Evolutionary conservation across 2,329 filamentous ascomycete species (phyloP).

Genomic region (Monosporascus ibericus): DNA sequence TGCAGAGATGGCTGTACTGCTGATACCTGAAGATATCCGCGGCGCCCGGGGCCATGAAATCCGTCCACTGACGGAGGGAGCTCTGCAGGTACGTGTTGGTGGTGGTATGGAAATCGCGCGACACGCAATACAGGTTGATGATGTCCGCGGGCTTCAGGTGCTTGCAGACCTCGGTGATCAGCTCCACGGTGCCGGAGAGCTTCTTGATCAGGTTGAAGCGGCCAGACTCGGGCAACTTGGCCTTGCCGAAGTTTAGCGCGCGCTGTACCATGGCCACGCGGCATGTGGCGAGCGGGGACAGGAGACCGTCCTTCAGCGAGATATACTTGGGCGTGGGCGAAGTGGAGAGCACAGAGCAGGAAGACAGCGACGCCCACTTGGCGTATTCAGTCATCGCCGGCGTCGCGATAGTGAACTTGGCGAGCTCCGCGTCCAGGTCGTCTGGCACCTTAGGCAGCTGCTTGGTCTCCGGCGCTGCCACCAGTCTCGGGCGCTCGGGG

Average conservation of each 20-base stretch:
- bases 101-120: constrained; percentile 45
- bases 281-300: too few species aligned
- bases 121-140: constrained; percentile 49
- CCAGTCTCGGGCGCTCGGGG: too few species aligned
- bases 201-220: neutral
- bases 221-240: neutral
- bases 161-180: constrained; percentile 34
- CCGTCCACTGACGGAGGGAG: constrained; percentile 1
- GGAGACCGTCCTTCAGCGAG: too few species aligned
- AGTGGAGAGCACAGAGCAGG: too few species aligned
- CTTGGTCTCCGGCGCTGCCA: too few species aligned
- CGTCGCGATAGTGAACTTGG: too few species aligned
- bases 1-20: constrained; percentile 14
- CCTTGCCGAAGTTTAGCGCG: neutral
- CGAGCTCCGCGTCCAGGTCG: too few species aligned
- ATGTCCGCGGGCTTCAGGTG: constrained; percentile 39
- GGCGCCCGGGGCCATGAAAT: constrained; percentile 1
- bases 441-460: too few species aligned
- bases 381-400: too few species aligned
- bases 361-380: too few species aligned
- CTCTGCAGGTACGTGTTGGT: constrained; percentile 41
- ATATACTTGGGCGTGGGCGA: too few species aligned
- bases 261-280: neutral
- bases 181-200: constrained; percentile 23
- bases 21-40: neutral